Percentiles rank a stretch among this genome's conserved stretches.
These are phyloP conservation scores for Staphylotrichum longicolle DNA, from an alignment of 495 filamentous ascomycete species.

Conservation along the genomic window DNA sequence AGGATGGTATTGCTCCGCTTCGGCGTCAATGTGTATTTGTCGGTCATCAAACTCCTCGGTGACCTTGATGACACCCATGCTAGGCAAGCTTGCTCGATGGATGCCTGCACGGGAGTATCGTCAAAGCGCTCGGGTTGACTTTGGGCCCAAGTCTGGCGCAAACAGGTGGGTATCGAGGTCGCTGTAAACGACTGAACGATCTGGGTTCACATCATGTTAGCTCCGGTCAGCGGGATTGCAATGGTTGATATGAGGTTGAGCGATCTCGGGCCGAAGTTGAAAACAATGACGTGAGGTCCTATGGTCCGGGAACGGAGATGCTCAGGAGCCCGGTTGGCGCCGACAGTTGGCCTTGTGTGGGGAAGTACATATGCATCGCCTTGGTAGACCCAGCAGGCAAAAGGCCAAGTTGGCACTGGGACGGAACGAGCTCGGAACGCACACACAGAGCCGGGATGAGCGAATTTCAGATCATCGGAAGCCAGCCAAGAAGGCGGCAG, in stretches of 20 bases:
- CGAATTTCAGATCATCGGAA: constrained; percentile 2
- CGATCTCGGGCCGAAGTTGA: background rate
- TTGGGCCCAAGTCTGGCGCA: constrained; percentile 9
- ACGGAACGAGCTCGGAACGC: constrained; percentile 1
- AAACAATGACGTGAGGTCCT: constrained; percentile 10
- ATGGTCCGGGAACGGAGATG: background rate
- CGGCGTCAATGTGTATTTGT: constrained; percentile 52
- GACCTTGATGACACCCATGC: constrained; percentile 50
- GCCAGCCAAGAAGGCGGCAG: background rate
- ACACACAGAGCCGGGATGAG: background rate
- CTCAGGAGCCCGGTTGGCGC: background rate
- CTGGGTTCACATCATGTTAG: constrained; percentile 5
- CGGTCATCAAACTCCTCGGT: constrained; percentile 57
- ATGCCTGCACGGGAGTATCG: constrained; percentile 10
- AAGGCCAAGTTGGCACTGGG: background rate
- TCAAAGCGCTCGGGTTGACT: constrained; percentile 6
- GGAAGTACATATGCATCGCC: background rate
- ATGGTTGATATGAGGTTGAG: background rate
- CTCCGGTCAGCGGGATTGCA: background rate
- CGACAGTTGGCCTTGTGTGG: no score
- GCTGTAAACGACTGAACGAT: background rate
- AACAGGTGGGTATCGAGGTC: background rate
- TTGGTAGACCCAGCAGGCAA: no score
- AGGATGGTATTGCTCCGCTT: constrained; percentile 52
- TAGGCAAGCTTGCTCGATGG: constrained; percentile 45